Conservation (phyloP, 441 rosid species). For the Arabidopsis lyrata region DNA sequence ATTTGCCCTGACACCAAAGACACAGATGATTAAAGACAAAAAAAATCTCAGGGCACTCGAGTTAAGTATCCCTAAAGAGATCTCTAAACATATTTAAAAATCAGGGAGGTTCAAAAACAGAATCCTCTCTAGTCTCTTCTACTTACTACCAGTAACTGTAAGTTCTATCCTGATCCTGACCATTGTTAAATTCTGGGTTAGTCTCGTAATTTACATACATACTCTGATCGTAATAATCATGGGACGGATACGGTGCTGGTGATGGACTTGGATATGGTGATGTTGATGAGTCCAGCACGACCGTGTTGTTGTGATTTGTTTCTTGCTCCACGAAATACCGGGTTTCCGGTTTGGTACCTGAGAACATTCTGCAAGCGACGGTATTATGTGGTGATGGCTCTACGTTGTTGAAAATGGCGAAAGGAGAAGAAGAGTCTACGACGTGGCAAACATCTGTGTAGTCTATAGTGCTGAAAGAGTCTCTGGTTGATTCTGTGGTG, state of each 20-base stretch:
- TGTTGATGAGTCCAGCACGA: constrained; percentile 50
- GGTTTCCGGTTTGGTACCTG: constrained; percentile 56
- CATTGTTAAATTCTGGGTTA: constrained; percentile 42
- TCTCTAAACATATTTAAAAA: constrained; percentile 40
- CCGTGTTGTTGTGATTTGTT: constrained; percentile 53
- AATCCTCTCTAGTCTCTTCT: constrained; percentile 39
- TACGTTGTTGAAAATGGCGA: constrained; percentile 60
- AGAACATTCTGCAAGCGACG: constrained; percentile 64
- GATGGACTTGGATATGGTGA: constrained; percentile 18
- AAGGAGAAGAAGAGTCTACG: constrained; percentile 54
- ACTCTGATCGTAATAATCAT: constrained; percentile 39
- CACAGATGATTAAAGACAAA: constrained; percentile 35
- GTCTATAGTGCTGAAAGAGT: constrained; percentile 80
- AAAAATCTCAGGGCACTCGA: constrained; percentile 39
- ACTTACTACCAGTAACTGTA: constrained; percentile 52
- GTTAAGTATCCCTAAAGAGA: constrained; percentile 43
- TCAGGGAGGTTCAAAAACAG: constrained; percentile 43
- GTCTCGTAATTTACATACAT: constrained; percentile 56
- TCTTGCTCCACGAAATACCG: constrained; percentile 61
- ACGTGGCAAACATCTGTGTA: constrained; percentile 59
- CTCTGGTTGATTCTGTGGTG: constrained; percentile 88
- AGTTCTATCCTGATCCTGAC: constrained; percentile 52
- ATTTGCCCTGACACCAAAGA: constrained; percentile 36
- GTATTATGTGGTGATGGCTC: constrained; percentile 56
- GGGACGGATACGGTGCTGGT: constrained; percentile 11